Conservation (phyloP, 176 grass and related monocot genomes). For the Paspalum vaginatum region DNA sequence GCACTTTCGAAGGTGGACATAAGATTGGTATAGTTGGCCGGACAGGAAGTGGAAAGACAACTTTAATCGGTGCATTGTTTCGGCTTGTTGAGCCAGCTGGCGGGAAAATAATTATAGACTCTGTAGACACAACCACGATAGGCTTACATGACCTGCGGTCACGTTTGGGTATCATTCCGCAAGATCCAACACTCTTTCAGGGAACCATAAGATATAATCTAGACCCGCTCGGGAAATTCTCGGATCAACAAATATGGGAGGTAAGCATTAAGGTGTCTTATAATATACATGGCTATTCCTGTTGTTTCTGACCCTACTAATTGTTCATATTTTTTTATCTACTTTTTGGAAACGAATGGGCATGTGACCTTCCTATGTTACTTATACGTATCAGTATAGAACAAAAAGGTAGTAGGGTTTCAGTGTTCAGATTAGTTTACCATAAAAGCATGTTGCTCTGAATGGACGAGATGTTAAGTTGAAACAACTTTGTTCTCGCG, state of each 20-base stretch:
- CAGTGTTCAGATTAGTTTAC: conserved; percentile 20
- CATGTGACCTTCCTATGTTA: not conserved
- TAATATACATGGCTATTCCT: not conserved
- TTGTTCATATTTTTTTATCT: not conserved
- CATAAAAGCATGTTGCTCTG: not conserved
- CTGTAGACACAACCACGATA: conserved; percentile 62
- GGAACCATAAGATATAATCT: conserved; percentile 90
- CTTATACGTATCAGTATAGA: not conserved
- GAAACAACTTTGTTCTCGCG: not conserved
- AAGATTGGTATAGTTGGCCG: conserved; percentile 95
- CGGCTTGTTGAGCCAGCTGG: conserved; percentile 90
- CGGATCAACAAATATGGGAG: conserved; percentile 87
- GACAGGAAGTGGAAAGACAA: conserved; percentile 95
- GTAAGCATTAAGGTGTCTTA: conserved; percentile 38
- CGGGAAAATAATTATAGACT: conserved; percentile 79
- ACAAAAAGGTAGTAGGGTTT: not conserved
- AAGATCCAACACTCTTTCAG: conserved; percentile 92
- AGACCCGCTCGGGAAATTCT: conserved; percentile 66
- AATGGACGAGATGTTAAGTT: conserved; percentile 24
- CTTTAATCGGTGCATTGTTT: conserved; percentile 84
- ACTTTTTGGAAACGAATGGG: not conserved
- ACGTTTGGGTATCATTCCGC: conserved; percentile 89
- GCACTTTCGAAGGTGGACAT: conserved; percentile 75
- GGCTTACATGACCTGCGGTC: conserved; percentile 92
- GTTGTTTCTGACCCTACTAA: not conserved